These are phyloP conservation scores for Bipolaris zeicola DNA, from an alignment of 2,329 filamentous ascomycete genomes.

Conservation along the genomic window DNA sequence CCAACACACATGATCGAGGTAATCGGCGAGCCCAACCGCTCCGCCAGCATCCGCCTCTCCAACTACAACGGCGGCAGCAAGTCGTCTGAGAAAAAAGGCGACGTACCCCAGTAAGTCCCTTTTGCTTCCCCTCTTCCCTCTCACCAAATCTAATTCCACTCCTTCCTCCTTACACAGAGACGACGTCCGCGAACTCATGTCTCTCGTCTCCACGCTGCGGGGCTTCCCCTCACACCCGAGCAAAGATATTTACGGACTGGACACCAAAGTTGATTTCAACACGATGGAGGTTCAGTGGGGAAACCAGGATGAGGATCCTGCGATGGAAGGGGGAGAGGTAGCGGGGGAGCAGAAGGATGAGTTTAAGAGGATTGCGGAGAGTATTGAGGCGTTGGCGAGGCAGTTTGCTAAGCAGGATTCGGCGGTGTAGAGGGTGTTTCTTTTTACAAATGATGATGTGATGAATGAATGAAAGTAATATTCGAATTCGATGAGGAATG, in stretches of 20 bases:
- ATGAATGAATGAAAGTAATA: neutral
- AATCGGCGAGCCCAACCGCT: conserved; percentile 50
- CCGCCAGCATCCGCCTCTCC: conserved; percentile 43
- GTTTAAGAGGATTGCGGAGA: conserved; percentile 51
- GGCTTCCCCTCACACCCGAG: conserved; percentile 48
- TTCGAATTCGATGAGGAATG: neutral
- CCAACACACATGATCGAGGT: conserved; percentile 46
- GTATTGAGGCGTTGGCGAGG: conserved; percentile 50
- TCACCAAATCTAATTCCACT: neutral
- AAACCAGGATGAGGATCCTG: conserved; percentile 48
- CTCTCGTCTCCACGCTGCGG: conserved; percentile 46
- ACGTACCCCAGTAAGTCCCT: conserved; percentile 37
- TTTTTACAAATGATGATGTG: neutral
- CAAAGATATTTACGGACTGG: conserved; percentile 49
- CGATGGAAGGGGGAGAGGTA: conserved; percentile 41
- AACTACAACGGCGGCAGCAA: conserved; percentile 40
- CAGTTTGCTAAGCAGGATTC: conserved; percentile 51
- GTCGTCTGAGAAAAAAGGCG: conserved; percentile 47
- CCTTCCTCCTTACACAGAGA: conserved; percentile 32
- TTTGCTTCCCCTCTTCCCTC: neutral
- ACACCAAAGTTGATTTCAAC: conserved; percentile 49
- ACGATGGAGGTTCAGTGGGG: conserved; percentile 53
- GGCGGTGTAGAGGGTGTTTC: conserved; percentile 27
- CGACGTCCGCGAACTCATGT: conserved; percentile 50
- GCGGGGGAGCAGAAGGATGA: conserved; percentile 51